Evolutionary conservation across 2,329 filamentous ascomycete species (phyloP).

Genomic region (Aureobasidium sp.): DNA sequence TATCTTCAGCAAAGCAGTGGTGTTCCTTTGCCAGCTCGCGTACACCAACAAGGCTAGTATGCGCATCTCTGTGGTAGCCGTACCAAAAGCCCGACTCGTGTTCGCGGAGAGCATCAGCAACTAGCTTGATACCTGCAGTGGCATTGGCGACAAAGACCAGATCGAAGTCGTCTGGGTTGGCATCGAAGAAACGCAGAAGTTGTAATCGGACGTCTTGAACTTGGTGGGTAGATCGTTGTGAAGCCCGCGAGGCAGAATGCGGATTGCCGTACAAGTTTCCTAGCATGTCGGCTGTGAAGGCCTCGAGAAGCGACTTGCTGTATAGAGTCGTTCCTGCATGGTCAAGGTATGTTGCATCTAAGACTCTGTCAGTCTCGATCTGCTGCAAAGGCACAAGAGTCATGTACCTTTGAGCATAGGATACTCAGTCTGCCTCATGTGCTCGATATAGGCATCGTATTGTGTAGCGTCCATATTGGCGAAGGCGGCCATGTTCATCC

Average conservation of each 20-base stretch:
- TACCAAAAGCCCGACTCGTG: slow-evolving; percentile 64
- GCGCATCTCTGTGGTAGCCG: slow-evolving; percentile 72
- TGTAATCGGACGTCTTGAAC: slow-evolving; percentile 69
- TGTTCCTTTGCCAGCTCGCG: slow-evolving; percentile 60
- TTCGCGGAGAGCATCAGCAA: slow-evolving; percentile 67
- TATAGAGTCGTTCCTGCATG: slow-evolving; percentile 73
- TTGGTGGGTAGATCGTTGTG: slow-evolving; percentile 58
- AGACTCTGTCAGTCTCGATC: neutral
- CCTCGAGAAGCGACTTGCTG: slow-evolving; percentile 55
- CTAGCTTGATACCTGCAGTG: slow-evolving; percentile 82
- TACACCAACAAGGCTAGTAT: slow-evolving; percentile 80
- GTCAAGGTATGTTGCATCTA: slow-evolving; percentile 59
- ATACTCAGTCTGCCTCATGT: slow-evolving; percentile 40
- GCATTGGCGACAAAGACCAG: slow-evolving; percentile 89
- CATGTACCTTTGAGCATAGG: slow-evolving; percentile 25
- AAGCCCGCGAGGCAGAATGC: slow-evolving; percentile 75
- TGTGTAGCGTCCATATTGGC: slow-evolving; percentile 15
- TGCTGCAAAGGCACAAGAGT: neutral
- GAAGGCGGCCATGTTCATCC: slow-evolving; percentile 25
- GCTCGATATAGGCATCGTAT: slow-evolving; percentile 39
- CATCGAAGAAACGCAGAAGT: slow-evolving; percentile 70
- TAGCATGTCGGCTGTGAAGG: slow-evolving; percentile 69
- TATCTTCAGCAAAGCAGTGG: slow-evolving; percentile 56
- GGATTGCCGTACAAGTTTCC: slow-evolving; percentile 80
- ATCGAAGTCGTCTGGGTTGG: slow-evolving; percentile 74